Evolutionary conservation across 805 yeast species (phyloP), one percentile per base, ranked within the genome.

Genomic region (Wickerhamiella sergipiensis): DNA sequence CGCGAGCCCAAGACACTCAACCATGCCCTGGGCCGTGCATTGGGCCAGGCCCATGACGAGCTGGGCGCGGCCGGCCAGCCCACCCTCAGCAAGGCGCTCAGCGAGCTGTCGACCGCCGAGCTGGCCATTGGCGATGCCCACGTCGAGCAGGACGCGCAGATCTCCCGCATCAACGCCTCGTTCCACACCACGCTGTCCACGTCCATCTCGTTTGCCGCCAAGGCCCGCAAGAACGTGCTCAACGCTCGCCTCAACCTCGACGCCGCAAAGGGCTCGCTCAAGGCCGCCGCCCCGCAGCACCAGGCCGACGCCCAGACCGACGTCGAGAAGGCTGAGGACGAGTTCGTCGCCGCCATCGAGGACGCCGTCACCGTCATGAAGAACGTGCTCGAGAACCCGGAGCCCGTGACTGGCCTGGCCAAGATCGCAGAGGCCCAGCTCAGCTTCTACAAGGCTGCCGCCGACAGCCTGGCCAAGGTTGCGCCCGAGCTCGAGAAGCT

Each of bases 261-360:
- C 64, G 80, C 87, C 56, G 84, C 90, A 48, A 76, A 92, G 69
- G 67, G 80, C 19, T 71, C 72, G 31, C 51, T 51, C 48, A 57
- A 57, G 42, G 61, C 66, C 47, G 79, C 79, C 33, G 67, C 63
- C 56, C 82, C 83, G 21, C 81, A 77, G 58, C 80, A 80, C 67
- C 83, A 82, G 62, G 86, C 89, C 17, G 80, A 80, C 47, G 75
- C 83, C 53, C 74, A 89, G 60, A 83, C 81, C 47, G 77, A 79
- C 56, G 81, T 86, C 76, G 95, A 86, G 67, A 77, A 81, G 54
- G 80, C 86, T 48, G 95, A 86, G 69, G 95, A 86, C 61, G 89
- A 60, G 61, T 86, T 86, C 65, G 95, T 92, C 46, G 85, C 84
- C 58, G 83, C 89, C 22, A 87, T 87, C 36, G 95, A 86, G 69